Evolutionary conservation across 2,329 filamentous ascomycete genomes (phyloP), one percentile per base, ranked within the genome.

Genomic region (Harringtonia lauricola): DNA sequence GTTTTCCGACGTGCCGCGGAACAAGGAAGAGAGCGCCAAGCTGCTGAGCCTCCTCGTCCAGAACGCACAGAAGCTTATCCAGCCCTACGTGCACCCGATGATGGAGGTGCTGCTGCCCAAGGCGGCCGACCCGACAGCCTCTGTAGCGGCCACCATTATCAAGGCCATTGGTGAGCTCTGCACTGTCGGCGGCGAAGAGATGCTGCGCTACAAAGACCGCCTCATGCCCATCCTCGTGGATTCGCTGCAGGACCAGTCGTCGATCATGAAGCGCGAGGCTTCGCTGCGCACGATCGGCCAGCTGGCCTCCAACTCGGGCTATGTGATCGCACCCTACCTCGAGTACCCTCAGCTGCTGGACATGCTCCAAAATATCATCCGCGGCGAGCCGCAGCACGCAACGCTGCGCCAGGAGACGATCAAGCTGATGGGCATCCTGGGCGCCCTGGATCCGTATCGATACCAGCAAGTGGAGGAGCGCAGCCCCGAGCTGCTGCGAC

Each of bases 1-100:
- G 54, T 96, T 95, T 56, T 94, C 92, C 8, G 94, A 94, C 59
- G 92, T 90, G 41, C 76, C 90, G 8, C 79, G 87, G 38, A 94
- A 90, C 63, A 96, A 96, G 62, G 90, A 96, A 63, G 92, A 98
- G 61, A 95, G 89, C 54, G 89, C 92, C 10, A 89, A 88, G 57
- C 70, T 98, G 3, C 82, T 98, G 49, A 94, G 89, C 53, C 76
- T 96, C 45, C 77, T 98, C 33, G 90, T 96, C 8, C 83, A 88
- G 50, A 94, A 95, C 56, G 90, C 92, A 0, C 90, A 94, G 47
- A 83, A 83, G 43, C 73, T 98, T 13, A 94, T 98, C 59, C 90
- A 90, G 60, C 90, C 92, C 3, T 96, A 96, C 55, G 92, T 98
- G 37, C 88, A 95, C 56, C 88, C 92, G 2, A 96, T 98, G 76